These are phyloP conservation scores for Hypomontagnella submonticulosa DNA, from an alignment of 495 filamentous ascomycete species.

Conservation along the genomic window DNA sequence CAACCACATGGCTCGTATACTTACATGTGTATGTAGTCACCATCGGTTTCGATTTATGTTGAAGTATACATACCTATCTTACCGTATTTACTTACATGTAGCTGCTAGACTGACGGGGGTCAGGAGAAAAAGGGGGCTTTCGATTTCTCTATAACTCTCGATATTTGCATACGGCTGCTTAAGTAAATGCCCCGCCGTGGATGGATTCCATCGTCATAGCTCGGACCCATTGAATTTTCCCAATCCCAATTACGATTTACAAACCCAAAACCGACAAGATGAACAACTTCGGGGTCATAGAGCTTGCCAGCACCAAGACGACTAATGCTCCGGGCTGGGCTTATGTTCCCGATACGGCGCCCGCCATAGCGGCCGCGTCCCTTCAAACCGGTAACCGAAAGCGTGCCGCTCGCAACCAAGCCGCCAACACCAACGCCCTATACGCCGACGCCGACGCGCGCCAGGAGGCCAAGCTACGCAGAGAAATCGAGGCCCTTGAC, in stretches of 20 bases:
- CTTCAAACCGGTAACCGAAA: conserved; percentile 61
- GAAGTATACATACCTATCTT: too few species aligned
- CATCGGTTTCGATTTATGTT: too few species aligned
- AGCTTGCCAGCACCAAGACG: conserved; percentile 75
- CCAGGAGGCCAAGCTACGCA: conserved; percentile 78
- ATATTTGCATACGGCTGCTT: neutral
- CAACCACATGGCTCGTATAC: too few species aligned
- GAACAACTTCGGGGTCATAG: conserved; percentile 74
- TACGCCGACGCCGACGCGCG: conserved; percentile 72
- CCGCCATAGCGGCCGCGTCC: conserved; percentile 62
- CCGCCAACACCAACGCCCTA: conserved; percentile 45
- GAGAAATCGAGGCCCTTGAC: conserved; percentile 83
- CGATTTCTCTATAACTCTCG: neutral
- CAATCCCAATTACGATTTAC: neutral
- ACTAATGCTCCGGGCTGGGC: conserved; percentile 83
- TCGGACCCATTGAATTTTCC: neutral
- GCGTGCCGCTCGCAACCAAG: conserved; percentile 71
- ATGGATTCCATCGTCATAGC: conserved; percentile 25
- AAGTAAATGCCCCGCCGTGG: conserved; percentile 10
- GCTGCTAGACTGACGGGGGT: too few species aligned
- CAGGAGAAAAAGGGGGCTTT: neutral
- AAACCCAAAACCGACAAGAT: conserved; percentile 39
- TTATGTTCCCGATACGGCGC: conserved; percentile 77
- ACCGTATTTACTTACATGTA: too few species aligned
- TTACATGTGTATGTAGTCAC: too few species aligned